A percentile compares a stretch with the other conserved stretches of the same genome.
These are phyloP conservation scores for Pichia californica DNA, from an alignment of 805 yeast genomes.

Conservation along the genomic window DNA sequence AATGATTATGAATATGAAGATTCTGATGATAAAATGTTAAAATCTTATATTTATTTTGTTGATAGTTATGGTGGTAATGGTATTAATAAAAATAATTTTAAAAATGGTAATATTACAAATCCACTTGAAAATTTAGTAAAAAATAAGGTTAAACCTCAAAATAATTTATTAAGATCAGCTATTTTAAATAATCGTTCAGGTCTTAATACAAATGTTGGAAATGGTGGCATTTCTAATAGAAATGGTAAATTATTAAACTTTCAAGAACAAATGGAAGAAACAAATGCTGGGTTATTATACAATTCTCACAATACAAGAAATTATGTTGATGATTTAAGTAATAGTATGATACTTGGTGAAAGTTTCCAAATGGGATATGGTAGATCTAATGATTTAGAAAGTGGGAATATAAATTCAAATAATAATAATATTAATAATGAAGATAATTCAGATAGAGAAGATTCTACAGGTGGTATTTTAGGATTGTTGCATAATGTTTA, in stretches of 20 bases:
- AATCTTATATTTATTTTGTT: slow-evolving; percentile 79
- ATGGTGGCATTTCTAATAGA: slow-evolving; percentile 7
- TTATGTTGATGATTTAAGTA: slow-evolving; percentile 21
- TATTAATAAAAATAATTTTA: slow-evolving; percentile 5
- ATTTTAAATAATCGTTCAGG: slow-evolving; percentile 20
- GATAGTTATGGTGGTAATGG: slow-evolving; percentile 67
- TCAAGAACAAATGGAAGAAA: slow-evolving; percentile 20
- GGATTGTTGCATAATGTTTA: slow-evolving; percentile 80
- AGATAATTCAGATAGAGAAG: slow-evolving; percentile 20
- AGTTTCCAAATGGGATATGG: slow-evolving; percentile 36
- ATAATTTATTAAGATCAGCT: slow-evolving; percentile 19
- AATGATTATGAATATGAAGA: slow-evolving; percentile 48
- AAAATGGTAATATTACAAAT: not conserved
- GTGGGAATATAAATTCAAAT: slow-evolving; percentile 19
- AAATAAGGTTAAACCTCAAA: slow-evolving; percentile 2
- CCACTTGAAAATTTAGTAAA: not conserved
- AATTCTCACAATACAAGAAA: slow-evolving; percentile 14
- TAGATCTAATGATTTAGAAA: slow-evolving; percentile 2
- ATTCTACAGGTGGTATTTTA: slow-evolving; percentile 17
- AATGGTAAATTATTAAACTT: not conserved
- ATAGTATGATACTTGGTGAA: slow-evolving; percentile 36
- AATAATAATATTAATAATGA: too few species aligned
- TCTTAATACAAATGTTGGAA: slow-evolving; percentile 1
- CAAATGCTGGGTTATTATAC: slow-evolving; percentile 23
- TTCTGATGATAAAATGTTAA: slow-evolving; percentile 84